Percentiles rank a stretch among this genome's conserved stretches.
These are phyloP conservation scores for Xylaria scruposa DNA, from an alignment of 495 filamentous ascomycete species.

Conservation along the genomic window DNA sequence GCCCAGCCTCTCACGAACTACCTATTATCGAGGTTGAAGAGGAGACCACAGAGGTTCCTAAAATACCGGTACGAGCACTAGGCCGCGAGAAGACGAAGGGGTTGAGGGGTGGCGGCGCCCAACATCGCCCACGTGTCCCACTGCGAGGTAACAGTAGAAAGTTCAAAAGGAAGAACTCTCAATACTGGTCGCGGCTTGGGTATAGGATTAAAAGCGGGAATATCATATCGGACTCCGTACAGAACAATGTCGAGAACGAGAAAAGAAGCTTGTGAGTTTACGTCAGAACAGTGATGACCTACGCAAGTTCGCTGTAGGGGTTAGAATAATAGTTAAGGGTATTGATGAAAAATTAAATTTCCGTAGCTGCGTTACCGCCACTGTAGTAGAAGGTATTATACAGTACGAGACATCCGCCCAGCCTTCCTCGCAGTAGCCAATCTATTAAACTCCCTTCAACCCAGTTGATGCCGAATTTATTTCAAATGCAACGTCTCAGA, in stretches of 20 bases:
- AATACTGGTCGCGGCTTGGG: not conserved
- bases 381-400: not conserved
- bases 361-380: not conserved
- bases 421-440: not conserved
- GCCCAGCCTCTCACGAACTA: not conserved
- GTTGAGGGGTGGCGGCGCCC: not conserved
- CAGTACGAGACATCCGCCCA: not conserved
- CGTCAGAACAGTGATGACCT: not conserved
- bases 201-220: not conserved
- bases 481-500: not conserved
- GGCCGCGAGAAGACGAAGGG: not conserved
- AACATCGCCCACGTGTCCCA: not conserved
- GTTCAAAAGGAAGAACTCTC: not conserved
- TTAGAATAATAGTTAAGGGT: not conserved
- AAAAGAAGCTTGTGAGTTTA: not conserved
- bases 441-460: not conserved
- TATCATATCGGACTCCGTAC: not conserved
- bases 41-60: not conserved
- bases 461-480: not conserved
- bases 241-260: not conserved
- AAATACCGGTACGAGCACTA: not conserved
- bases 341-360: not conserved
- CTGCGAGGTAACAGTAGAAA: conserved; percentile 3
- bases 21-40: conserved; percentile 4
- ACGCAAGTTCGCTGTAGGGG: not conserved